phyloP scores from a whole-genome alignment of 441 rosid genomes.

The Euphorbia schlechtendalii region DNA sequence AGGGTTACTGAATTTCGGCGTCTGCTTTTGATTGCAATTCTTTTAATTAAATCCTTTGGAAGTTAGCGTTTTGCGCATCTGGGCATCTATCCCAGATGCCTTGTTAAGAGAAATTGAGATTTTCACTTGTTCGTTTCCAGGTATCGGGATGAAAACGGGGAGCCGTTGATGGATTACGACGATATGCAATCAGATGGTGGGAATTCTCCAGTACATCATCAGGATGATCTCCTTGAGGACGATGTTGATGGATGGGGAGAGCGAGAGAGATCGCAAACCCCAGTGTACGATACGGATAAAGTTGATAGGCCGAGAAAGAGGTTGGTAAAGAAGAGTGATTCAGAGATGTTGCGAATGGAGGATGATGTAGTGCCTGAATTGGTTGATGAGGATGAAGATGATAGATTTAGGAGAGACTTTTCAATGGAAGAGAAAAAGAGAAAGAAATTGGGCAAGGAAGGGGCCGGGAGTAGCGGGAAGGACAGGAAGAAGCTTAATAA shows the following conservation, averaged over 20 bases:
- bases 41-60: neutral
- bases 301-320: constrained; percentile 70
- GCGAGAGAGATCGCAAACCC: constrained; percentile 63
- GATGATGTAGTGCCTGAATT: constrained; percentile 37
- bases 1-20: constrained; percentile 5
- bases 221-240: constrained; percentile 52
- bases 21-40: neutral
- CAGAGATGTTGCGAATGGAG: constrained; percentile 22
- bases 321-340: constrained; percentile 63
- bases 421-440: constrained; percentile 41
- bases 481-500: constrained; percentile 37
- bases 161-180: constrained; percentile 89
- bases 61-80: neutral
- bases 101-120: constrained; percentile 9
- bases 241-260: constrained; percentile 55
- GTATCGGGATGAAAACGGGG: constrained; percentile 87
- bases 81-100: neutral
- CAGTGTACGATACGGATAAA: constrained; percentile 56
- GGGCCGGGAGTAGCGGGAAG: constrained; percentile 29
- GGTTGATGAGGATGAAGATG: constrained; percentile 47
- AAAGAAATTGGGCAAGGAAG: constrained; percentile 42
- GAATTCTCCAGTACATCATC: constrained; percentile 46
- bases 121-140: constrained; percentile 27
- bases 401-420: constrained; percentile 25
- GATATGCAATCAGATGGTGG: constrained; percentile 65